Conservation (phyloP, 129 eudicot genomes). For the Arctium lappa region DNA sequence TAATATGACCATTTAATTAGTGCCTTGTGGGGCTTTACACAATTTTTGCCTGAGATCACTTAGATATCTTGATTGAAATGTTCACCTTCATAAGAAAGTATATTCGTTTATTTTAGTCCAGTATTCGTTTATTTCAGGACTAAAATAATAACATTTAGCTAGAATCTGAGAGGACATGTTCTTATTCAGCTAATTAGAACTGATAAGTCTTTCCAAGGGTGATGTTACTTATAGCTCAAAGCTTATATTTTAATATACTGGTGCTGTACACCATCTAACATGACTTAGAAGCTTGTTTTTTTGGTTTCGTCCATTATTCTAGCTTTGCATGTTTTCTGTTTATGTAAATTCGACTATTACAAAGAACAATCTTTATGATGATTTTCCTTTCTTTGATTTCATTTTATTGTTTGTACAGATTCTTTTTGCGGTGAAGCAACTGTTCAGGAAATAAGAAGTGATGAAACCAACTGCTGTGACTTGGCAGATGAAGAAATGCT, state of each 20-base stretch:
- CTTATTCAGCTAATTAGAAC: background rate
- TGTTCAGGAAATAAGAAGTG: constrained; percentile 28
- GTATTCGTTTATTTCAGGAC: background rate
- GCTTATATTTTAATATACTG: background rate
- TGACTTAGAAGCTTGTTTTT: background rate
- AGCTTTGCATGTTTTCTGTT: background rate
- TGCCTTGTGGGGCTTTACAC: background rate
- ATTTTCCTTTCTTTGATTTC: background rate
- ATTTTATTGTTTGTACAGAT: constrained; percentile 19
- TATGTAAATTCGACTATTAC: background rate
- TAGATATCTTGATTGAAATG: background rate
- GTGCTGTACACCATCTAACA: background rate
- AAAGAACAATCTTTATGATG: background rate
- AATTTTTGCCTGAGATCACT: background rate
- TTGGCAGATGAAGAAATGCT: constrained; percentile 35
- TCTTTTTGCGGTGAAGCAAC: constrained; percentile 29
- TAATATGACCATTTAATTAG: background rate
- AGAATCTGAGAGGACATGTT: background rate
- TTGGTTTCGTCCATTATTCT: too few species aligned
- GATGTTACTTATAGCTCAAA: background rate
- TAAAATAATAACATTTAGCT: background rate
- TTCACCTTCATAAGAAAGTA: background rate
- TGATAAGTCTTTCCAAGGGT: background rate
- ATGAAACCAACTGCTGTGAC: constrained; percentile 39
- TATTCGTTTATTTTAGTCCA: background rate